Evolutionary conservation across 345 rosid species (phyloP), one percentile per base, ranked within the genome.

Genomic region (Citrus sp.): DNA sequence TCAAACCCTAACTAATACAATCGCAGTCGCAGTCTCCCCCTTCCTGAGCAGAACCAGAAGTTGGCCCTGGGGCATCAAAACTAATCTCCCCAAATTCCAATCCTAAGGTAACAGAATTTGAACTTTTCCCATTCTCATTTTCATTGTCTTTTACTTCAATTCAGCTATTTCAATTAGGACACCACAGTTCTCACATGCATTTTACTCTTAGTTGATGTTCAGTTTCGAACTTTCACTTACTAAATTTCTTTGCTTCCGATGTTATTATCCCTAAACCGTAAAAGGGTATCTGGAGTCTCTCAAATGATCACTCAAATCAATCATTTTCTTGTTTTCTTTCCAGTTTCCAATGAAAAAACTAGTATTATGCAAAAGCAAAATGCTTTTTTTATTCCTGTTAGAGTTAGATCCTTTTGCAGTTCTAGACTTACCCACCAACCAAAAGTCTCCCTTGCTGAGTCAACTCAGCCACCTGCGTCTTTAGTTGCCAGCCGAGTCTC

Each of bases 271-370:
- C 81, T 82, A 80, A 34, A 73, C 79, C 67, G 63, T 19, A 84
- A 63, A 69, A 84, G 69, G 72, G 78, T 81, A 37, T 67, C 49
- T 59, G 79, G 66, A 61, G 77, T 70, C 12, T 67, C 81, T 75
- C 28, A 72, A 69, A 87, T 87, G 91, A 83, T 87, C 77, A 70
- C 79, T 30, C 85, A 86, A 78, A 30, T 79, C 76, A 80, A 59
- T 28, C 70, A 82, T 9, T 79, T 37, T 74, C 40, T 73, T 73
- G 64, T 80, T 81, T 73, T 82, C 24, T 67, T 85, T 60, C 76
- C 88, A 6, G 25, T 78, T 75, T 25, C 68, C 66, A 73, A 19
- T 77, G 82, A 77, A 76, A 89, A 76, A 32, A 80, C 71, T 67
- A 18, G 1, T 62, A 19, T 72, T 42, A 80, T 78, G 51, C 51